These are phyloP conservation scores for Murraya koenigii DNA, from an alignment of 345 rosid genomes.

Conservation along the genomic window DNA sequence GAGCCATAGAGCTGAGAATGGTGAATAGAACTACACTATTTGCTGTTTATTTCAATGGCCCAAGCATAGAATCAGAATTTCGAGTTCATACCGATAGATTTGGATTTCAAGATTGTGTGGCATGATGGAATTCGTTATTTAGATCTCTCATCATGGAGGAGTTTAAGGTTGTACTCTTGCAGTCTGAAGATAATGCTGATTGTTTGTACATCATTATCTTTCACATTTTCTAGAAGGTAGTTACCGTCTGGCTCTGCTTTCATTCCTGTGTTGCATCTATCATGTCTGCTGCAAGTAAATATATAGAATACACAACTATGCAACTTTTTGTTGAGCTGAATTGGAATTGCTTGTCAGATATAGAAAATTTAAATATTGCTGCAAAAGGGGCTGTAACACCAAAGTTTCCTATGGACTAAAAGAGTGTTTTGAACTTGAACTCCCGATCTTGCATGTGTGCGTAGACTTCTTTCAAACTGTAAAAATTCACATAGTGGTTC, in stretches of 20 bases:
- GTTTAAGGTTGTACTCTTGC: conserved; percentile 25
- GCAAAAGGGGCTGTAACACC: neutral
- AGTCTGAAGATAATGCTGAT: conserved; percentile 17
- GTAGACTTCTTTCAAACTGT: neutral
- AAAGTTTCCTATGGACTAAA: neutral
- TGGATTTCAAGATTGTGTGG: conserved; percentile 15
- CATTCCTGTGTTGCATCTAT: neutral
- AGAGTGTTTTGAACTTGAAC: neutral
- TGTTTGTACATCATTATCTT: conserved; percentile 22
- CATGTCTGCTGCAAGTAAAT: conserved; percentile 14
- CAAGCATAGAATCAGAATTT: conserved; percentile 10
- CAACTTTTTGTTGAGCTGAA: neutral
- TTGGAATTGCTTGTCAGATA: conserved; percentile 4
- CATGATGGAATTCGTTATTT: conserved; percentile 13
- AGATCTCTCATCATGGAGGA: conserved; percentile 26
- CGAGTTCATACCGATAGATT: neutral
- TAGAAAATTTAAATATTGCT: neutral
- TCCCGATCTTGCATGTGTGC: neutral
- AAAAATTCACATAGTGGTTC: neutral
- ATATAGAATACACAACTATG: neutral
- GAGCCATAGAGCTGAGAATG: conserved; percentile 28
- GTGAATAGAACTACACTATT: conserved; percentile 33
- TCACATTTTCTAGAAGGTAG: conserved; percentile 35
- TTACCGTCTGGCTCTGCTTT: conserved; percentile 6
- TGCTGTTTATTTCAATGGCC: conserved; percentile 7